These are phyloP conservation scores for Penicillium freii DNA, from an alignment of 2,329 filamentous ascomycete genomes.

Conservation along the genomic window DNA sequence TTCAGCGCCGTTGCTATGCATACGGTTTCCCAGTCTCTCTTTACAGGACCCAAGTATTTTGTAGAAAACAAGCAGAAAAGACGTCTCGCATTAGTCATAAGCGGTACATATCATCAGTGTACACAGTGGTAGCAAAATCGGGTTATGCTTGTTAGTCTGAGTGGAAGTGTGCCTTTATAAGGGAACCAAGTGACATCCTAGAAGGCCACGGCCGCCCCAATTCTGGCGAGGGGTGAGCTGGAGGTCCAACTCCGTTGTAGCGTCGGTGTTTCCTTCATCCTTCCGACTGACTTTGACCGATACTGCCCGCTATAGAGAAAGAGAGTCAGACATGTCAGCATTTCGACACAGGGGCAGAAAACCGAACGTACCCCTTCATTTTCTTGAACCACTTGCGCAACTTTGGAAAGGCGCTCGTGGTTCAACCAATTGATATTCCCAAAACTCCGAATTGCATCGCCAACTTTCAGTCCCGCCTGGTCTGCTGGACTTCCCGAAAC, in stretches of 20 bases:
- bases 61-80: neutral
- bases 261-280: slow-evolving; percentile 44
- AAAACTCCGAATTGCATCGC: slow-evolving; percentile 81
- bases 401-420: slow-evolving; percentile 78
- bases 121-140: slow-evolving; percentile 1
- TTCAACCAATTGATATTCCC: slow-evolving; percentile 80
- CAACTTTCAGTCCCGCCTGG: slow-evolving; percentile 72
- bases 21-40: neutral
- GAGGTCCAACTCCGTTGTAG: slow-evolving; percentile 59
- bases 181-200: slow-evolving; percentile 88
- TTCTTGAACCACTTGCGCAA: slow-evolving; percentile 84
- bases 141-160: neutral
- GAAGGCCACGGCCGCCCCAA: slow-evolving; percentile 86
- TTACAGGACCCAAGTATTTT: neutral
- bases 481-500: slow-evolving; percentile 76
- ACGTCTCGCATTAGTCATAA: slow-evolving; percentile 18
- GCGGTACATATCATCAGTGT: slow-evolving; percentile 5
- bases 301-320: slow-evolving; percentile 59
- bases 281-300: slow-evolving; percentile 64
- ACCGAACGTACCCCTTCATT: slow-evolving; percentile 73
- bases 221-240: slow-evolving; percentile 71
- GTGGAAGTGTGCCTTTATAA: slow-evolving; percentile 52
- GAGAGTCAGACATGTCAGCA: slow-evolving; percentile 2
- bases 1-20: neutral
- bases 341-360: neutral